These are phyloP conservation scores for Microthlaspi erraticum DNA, from an alignment of 345 rosid species.

Conservation along the genomic window DNA sequence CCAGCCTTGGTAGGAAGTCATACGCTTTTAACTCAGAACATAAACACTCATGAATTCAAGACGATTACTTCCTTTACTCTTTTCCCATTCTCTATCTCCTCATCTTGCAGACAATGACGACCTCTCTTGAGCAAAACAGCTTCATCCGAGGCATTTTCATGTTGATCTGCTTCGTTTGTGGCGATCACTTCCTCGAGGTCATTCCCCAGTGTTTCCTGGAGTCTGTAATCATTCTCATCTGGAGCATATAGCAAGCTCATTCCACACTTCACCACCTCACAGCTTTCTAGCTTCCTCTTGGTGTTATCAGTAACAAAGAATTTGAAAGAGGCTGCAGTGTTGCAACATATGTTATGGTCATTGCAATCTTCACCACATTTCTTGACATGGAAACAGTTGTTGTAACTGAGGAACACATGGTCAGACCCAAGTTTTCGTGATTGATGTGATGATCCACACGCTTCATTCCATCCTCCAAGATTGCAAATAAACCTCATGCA, in stretches of 20 bases:
- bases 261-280: conserved; percentile 41
- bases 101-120: conserved; percentile 13
- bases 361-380: no score
- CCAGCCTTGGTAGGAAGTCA: no score
- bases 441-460: conserved; percentile 26
- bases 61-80: conserved; percentile 26
- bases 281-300: conserved; percentile 28
- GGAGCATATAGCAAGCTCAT: conserved; percentile 41
- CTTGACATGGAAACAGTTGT: conserved; percentile 30
- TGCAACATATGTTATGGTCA: conserved; percentile 27
- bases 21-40: conserved; percentile 18
- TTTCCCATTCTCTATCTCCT: conserved; percentile 28
- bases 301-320: conserved; percentile 35
- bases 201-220: conserved; percentile 21
- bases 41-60: conserved; percentile 22
- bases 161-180: not conserved
- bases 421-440: conserved; percentile 32
- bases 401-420: conserved; percentile 41
- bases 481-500: conserved; percentile 29
- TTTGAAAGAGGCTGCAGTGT: conserved; percentile 33
- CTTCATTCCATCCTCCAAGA: conserved; percentile 40
- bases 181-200: not conserved
- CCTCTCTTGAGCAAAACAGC: conserved; percentile 25
- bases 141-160: conserved; percentile 5
- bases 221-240: conserved; percentile 38